Conservation (phyloP, 129 eudicot species). For the Chrysanthemum seticuspe region DNA sequence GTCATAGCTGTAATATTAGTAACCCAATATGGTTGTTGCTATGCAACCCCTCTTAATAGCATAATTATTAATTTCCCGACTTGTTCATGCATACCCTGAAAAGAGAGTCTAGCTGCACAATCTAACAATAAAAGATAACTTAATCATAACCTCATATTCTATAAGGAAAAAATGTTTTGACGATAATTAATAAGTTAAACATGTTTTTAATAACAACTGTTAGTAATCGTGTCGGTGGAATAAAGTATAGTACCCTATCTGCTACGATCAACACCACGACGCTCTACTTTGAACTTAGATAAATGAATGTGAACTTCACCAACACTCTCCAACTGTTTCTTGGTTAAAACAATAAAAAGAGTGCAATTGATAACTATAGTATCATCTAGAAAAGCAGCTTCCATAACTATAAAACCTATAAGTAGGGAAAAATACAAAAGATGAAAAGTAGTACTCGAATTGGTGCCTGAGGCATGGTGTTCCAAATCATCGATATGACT, state of each 20-base stretch:
- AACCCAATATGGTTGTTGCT: conserved; percentile 90
- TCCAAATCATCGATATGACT: no score
- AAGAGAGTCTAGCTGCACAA: conserved; percentile 24
- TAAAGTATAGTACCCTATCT: conserved; percentile 77
- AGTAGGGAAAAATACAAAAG: no score
- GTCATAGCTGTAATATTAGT: conserved; percentile 19
- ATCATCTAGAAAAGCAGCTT: no score
- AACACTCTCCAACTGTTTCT: conserved; percentile 81
- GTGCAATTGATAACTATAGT: no score
- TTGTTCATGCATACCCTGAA: conserved; percentile 13
- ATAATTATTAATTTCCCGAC: conserved; percentile 24
- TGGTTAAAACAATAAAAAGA: conserved; percentile 40
- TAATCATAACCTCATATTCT: conserved; percentile 4
- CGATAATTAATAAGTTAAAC: neutral
- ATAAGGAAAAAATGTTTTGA: neutral
- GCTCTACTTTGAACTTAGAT: conserved; percentile 65
- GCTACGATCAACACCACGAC: conserved; percentile 79
- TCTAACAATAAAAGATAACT: conserved; percentile 20
- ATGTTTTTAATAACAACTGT: conserved; percentile 1
- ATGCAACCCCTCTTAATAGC: conserved; percentile 62
- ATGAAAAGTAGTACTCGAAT: no score
- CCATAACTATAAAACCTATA: no score
- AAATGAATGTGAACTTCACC: conserved; percentile 54
- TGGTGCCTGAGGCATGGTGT: no score
- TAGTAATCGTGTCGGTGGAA: neutral